Base-by-base conservation (phyloP, 306 rosid genomes). In the Notholithocarpus densiflorus region DNA sequence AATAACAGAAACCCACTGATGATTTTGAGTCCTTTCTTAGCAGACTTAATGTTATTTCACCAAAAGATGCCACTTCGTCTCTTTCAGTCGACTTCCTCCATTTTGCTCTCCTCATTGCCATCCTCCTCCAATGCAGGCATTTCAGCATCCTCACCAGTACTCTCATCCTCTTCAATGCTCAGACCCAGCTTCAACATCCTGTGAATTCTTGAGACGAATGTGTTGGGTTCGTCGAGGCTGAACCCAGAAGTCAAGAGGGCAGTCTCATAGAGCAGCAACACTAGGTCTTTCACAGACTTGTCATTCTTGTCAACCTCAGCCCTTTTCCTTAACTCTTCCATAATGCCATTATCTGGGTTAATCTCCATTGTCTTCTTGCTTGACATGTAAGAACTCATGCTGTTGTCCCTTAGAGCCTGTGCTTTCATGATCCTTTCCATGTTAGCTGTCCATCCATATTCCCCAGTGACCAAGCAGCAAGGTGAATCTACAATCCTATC, bases 371-470 rank as follows among this genome's bases (percentile, higher is more conserved):
- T 84, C 74, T 84, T 84, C 77, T 80, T 80, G 80, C 82, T 77
- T 5, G 82, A 74, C 82, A 80, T 73, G 82, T 84, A 80, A 8
- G 79, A 40, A 23, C 77, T 45, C 87, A 57, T 80, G 56, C 45
- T 43, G 73, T n/a, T 79, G 72, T 71, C 84, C 65, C 84, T 75
- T 20, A 75, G 52, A 8, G 87, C 76, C 29, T 80, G 79, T 7
- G 87, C 81, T 68, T 72, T 84, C 87, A 84, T 84, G 66, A 84
- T 84, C 34, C 86, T 80, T 31, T 84, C 87, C 84, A 84, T 84
- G 72, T 84, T 75, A 20, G 84, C 59, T 17, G 87, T 70, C 87
- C 87, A 80, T 7, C 86, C 74, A 26, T 83, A 83, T 24, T 68
- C 80, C 17, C 80, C 80, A 0, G 83, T 79, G 23, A 79, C 78